Evolutionary conservation across 2,329 filamentous ascomycete genomes (phyloP), one percentile per base, ranked within the genome.

Genomic region (Pestalotiopsis sp.): DNA sequence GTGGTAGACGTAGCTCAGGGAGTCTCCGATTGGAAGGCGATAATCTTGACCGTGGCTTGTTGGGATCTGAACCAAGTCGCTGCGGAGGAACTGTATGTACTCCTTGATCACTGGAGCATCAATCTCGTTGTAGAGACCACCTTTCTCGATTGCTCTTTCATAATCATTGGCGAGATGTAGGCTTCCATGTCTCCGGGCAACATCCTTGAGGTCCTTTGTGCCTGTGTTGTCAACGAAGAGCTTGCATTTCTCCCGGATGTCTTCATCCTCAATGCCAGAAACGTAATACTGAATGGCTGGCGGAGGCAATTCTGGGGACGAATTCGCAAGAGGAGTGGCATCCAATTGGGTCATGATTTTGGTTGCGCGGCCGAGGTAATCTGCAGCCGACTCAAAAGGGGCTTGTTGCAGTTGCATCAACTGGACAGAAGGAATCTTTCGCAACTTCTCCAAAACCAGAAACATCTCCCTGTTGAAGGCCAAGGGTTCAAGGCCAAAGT

Each of bases 111-210:
- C 74, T 3, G 75, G 72, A 20, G 76, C 69, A 57, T 81, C 74
- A 0, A 76, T 65, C 2, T 78, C 76, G 0, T 79, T 74, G 71
- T 88, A 91, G 1, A 84, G 67, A 12, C 81, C 79, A 12, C 81
- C 79, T 41, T 84, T 84, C 23, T 82, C 81, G 3, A 90, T 72
- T 2, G 86, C 87, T 68, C 79, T 82, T 71, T 89, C 85, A 68
- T 90, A 87, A 63, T 90, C 86, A 25, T 78, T 74, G 4, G 85
- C 87, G 36, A 91, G 82, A 72, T 90, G 85, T 17, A 90, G 75
- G 64, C 81, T 82, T 74, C 86, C 87, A 76, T 91, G 89, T 45
- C 80, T 81, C 66, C 82, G 81, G 2, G 82, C 81, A 5, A 87
- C 76, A 2, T 80, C 80, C 20, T 78, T 79, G 17, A 90, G 73